Evolutionary conservation across 2,329 filamentous ascomycete species (phyloP).

Genomic region (Exophiala calicioides): DNA sequence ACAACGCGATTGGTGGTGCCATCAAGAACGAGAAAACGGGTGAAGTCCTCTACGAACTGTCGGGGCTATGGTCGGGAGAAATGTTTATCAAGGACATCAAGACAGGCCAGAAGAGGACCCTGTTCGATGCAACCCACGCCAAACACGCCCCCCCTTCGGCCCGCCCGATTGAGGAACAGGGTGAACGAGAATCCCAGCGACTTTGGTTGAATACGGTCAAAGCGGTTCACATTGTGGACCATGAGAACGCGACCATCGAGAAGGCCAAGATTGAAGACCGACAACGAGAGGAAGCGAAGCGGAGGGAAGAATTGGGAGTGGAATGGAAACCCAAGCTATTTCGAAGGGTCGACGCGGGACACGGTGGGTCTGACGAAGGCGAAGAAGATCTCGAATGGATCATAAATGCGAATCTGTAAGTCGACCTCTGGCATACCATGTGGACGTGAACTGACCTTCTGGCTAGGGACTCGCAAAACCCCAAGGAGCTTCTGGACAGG

Average conservation of each 20-base stretch:
- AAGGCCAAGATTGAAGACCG: constrained; percentile 95
- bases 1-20: constrained; percentile 89
- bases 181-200: constrained; percentile 83
- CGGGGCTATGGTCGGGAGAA: constrained; percentile 88
- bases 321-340: constrained; percentile 91
- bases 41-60: constrained; percentile 86
- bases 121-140: constrained; percentile 82
- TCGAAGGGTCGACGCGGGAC: constrained; percentile 69
- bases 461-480: constrained; percentile 24
- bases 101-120: constrained; percentile 84
- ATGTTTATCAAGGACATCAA: constrained; percentile 89
- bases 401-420: constrained; percentile 81
- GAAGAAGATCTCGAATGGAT: constrained; percentile 95
- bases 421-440: not conserved
- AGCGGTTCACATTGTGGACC: constrained; percentile 81
- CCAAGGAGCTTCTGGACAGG: constrained; percentile 57
- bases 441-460: constrained; percentile 1
- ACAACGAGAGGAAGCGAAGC: constrained; percentile 84
- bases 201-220: constrained; percentile 81
- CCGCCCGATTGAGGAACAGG: constrained; percentile 81
- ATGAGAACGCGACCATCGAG: constrained; percentile 86
- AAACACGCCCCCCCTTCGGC: constrained; percentile 73
- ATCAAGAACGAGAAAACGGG: constrained; percentile 88
- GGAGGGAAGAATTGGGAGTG: constrained; percentile 71
- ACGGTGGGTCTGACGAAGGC: constrained; percentile 71